A percentile compares a stretch with the other conserved stretches of the same genome.
These are phyloP conservation scores for Brassica carinata DNA, from an alignment of 345 rosid species.

Conservation along the genomic window DNA sequence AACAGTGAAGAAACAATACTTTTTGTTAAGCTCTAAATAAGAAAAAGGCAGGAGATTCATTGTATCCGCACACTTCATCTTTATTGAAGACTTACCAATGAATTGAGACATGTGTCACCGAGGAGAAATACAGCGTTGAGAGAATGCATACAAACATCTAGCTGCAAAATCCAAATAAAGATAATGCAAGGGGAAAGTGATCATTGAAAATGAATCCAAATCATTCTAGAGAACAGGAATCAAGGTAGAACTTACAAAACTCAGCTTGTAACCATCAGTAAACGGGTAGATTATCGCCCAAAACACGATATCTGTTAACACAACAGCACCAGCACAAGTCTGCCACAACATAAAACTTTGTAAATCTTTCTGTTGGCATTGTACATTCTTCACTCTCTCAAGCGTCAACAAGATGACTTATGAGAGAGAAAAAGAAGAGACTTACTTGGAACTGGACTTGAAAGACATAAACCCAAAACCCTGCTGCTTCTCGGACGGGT, in stretches of 20 bases:
- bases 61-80: neutral
- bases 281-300: constrained; percentile 82
- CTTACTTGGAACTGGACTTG: constrained; percentile 80
- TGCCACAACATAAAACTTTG: constrained; percentile 29
- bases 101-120: constrained; percentile 72
- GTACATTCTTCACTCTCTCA: constrained; percentile 22
- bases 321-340: constrained; percentile 85
- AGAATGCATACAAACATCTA: constrained; percentile 80
- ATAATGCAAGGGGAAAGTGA: constrained; percentile 2
- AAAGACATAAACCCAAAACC: constrained; percentile 57
- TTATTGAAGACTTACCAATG: constrained; percentile 53
- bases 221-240: neutral
- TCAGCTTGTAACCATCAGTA: constrained; percentile 51
- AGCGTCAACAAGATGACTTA: constrained; percentile 6
- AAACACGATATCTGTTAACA: constrained; percentile 84
- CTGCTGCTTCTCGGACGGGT: constrained; percentile 42
- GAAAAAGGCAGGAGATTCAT: neutral
- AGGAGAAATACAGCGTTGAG: constrained; percentile 78
- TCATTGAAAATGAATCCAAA: neutral
- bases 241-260: constrained; percentile 68
- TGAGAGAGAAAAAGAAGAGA: too few species aligned
- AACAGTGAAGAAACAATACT: constrained; percentile 25
- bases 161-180: constrained; percentile 49
- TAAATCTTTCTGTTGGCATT: constrained; percentile 1
- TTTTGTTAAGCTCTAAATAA: neutral